Percentiles rank a stretch among this genome's conserved stretches.
These are phyloP conservation scores for Alternaria gansuensis DNA, from an alignment of 2,329 filamentous ascomycete species.

Conservation along the genomic window DNA sequence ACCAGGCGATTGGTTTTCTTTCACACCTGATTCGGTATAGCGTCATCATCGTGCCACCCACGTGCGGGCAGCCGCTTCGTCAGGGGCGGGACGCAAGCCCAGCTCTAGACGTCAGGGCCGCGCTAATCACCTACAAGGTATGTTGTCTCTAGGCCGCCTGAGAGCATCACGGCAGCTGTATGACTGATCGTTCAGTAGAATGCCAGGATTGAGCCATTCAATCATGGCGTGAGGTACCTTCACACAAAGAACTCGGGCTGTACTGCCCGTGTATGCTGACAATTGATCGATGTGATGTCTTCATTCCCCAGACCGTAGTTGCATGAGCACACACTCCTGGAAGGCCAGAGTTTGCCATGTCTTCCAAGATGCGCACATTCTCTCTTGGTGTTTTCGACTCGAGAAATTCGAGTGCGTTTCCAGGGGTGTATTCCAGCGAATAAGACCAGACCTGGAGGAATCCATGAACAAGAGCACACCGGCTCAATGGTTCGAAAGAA, in stretches of 20 bases:
- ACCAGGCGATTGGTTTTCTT: not conserved
- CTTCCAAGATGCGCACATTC: not conserved
- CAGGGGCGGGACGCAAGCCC: not conserved
- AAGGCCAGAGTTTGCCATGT: not conserved
- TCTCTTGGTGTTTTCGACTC: not conserved
- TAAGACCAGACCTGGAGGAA: not conserved
- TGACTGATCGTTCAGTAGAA: not conserved
- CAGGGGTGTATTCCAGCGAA: not conserved
- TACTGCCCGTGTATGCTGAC: not conserved
- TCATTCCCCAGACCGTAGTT: not conserved
- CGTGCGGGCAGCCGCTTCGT: not conserved
- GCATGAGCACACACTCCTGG: not conserved
- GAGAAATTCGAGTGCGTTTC: not conserved
- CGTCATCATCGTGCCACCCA: not conserved
- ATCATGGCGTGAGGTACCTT: not conserved
- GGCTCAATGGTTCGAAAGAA: not conserved
- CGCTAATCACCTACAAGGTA: not conserved
- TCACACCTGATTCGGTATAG: not conserved
- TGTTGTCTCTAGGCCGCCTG: not conserved
- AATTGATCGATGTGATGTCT: not conserved
- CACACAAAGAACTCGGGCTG: not conserved
- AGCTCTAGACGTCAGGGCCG: not conserved
- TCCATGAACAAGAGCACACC: not conserved
- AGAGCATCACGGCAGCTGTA: not conserved
- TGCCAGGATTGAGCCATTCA: not conserved